Evolutionary conservation across 345 rosid species (phyloP), one percentile per base, ranked within the genome.

Genomic region (Luvunga scandens): DNA sequence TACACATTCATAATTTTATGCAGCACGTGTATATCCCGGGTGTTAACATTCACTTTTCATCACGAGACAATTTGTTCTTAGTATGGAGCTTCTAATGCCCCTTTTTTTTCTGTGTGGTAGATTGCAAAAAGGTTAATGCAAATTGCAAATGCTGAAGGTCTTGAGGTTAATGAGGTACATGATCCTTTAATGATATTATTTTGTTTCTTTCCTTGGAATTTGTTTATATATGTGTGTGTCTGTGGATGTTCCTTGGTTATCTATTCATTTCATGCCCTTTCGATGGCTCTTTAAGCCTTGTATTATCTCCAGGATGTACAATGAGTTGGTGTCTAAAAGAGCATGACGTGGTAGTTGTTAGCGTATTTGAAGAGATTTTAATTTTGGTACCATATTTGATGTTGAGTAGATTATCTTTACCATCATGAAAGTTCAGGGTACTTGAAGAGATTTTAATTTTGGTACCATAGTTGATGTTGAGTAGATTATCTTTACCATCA

Each of bases 81-180:
- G 19, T 33, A 25, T 50, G 24, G 36, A 48, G 16, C 69, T 77
- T 48, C 73, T 85, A 72, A 86, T 59, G 4, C 73, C 68, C 0
- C 0, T 50, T 78, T 83, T 82, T 72, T 53, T 38, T 38, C 7
- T 81, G 69, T 67, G 48, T 86, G 79, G 65, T 87, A 96, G 99
- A 96, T 96, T 93, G 98, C 92, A 60, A 96, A 96, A 88, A 89
- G 99, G 86, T 85, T 96, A 83, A 88, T 83, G 89, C 97, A 94
- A 75, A 80, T 96, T 78, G 91, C 97, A 57, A 88, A 86, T 60
- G 87, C 88, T 72, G 99, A 96, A 87, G 95, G 98, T 45, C 95
- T 96, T 83, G 85, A 91, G 84, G 88, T 88, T 77, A 88, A 91
- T 78, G 94, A 90, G 88, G 97, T 92, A 84, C 78, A 63, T 69